Conservation (phyloP, 345 rosid genomes). For the Diplotaxis tenuifolia region DNA sequence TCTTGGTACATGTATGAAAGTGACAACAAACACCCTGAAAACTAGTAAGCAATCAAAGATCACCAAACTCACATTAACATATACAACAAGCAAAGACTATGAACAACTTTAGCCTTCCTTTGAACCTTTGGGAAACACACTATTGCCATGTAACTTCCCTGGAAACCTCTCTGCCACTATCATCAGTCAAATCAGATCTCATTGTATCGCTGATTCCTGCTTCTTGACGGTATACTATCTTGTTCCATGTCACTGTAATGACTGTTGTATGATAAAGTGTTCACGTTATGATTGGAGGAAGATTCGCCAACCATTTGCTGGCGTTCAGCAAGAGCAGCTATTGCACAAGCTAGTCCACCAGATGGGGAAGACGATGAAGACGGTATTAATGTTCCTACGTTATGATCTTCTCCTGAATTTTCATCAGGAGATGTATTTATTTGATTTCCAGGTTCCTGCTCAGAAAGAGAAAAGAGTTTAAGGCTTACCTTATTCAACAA, state of each 20-base stretch:
- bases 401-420: constrained; percentile 31
- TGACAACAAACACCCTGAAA: constrained; percentile 8
- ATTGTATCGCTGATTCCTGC: constrained; percentile 54
- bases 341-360: constrained; percentile 83
- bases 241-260: constrained; percentile 40
- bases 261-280: constrained; percentile 27
- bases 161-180: constrained; percentile 19
- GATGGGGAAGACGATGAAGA: constrained; percentile 83
- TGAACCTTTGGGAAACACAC: background rate
- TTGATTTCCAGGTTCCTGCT: constrained; percentile 59
- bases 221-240: constrained; percentile 45
- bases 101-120: background rate
- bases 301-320: constrained; percentile 69
- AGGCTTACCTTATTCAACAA: background rate
- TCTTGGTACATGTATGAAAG: constrained; percentile 9
- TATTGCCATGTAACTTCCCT: background rate
- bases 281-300: constrained; percentile 17
- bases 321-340: constrained; percentile 85
- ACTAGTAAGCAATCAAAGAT: constrained; percentile 1
- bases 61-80: constrained; percentile 2
- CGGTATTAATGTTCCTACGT: constrained; percentile 45
- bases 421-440: constrained; percentile 40
- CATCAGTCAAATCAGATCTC: constrained; percentile 52
- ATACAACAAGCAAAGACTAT: background rate
- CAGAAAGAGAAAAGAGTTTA: background rate